Conservation (phyloP, 2,329 filamentous ascomycete genomes). For the Cytospora leucostoma region DNA sequence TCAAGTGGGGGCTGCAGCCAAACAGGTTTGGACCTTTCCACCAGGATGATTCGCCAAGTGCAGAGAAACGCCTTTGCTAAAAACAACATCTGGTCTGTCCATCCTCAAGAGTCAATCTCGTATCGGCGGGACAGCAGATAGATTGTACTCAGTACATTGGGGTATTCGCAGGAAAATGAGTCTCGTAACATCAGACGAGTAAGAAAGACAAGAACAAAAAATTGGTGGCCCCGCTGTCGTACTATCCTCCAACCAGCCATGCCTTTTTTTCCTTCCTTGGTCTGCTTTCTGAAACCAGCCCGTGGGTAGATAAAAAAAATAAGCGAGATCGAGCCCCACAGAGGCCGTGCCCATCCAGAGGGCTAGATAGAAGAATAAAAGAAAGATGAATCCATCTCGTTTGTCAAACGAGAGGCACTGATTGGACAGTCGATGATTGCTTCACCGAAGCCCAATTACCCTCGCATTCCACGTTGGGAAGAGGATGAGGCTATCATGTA, state of each 20-base stretch:
- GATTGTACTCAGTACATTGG: neutral
- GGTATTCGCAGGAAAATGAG: neutral
- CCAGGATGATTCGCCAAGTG: neutral
- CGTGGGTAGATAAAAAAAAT: neutral
- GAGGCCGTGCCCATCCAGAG: neutral
- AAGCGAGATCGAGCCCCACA: neutral
- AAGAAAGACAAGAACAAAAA: neutral
- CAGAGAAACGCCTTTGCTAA: neutral
- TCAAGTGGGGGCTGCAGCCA: neutral
- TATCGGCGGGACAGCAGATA: neutral
- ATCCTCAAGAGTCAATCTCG: neutral
- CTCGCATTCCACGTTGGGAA: too few species aligned
- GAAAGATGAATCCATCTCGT: neutral
- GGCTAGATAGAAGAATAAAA: neutral
- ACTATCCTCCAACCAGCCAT: neutral
- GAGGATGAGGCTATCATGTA: too few species aligned
- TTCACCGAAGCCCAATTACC: too few species aligned
- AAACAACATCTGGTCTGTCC: neutral
- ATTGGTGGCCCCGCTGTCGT: neutral
- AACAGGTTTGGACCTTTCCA: neutral
- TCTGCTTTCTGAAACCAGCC: neutral
- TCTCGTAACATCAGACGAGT: neutral
- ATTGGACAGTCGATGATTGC: too few species aligned
- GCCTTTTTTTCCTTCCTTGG: neutral
- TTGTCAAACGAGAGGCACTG: neutral